A percentile compares a stretch with the other conserved stretches of the same genome.
Evolutionary conservation across 2,329 filamentous ascomycete species (phyloP).

Genomic region (Colletotrichum sublineola): DNA sequence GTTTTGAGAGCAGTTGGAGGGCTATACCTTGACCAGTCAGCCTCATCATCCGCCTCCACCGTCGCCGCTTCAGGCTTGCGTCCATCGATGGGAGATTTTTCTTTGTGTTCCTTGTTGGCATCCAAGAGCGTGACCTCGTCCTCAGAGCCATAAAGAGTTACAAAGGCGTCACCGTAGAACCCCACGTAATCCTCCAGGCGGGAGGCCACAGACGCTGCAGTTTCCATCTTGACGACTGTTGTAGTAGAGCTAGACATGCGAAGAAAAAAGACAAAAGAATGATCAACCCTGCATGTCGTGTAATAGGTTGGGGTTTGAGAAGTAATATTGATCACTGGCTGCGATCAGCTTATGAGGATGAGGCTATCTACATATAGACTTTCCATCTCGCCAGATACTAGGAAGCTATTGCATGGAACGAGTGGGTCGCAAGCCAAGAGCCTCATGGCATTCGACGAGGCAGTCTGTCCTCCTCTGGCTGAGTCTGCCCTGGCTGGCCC

Average conservation of each 20-base stretch:
- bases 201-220: background rate
- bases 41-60: slow-evolving; percentile 46
- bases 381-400: background rate
- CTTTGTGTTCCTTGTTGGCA: slow-evolving; percentile 41
- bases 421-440: slow-evolving; percentile 5
- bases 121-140: background rate
- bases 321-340: background rate
- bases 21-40: slow-evolving; percentile 62
- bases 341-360: slow-evolving; percentile 3
- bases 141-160: slow-evolving; percentile 44
- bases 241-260: slow-evolving; percentile 7
- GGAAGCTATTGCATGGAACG: slow-evolving; percentile 5
- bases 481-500: slow-evolving; percentile 34
- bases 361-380: slow-evolving; percentile 14
- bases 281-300: background rate
- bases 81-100: slow-evolving; percentile 32
- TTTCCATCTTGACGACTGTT: slow-evolving; percentile 16
- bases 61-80: slow-evolving; percentile 42
- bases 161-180: slow-evolving; percentile 49
- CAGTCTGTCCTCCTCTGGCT: slow-evolving; percentile 18
- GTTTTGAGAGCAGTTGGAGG: slow-evolving; percentile 59
- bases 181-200: slow-evolving; percentile 48
- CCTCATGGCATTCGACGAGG: slow-evolving; percentile 32
- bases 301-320: too few relatives aligned
- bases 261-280: background rate